Conservation (phyloP, 371 early-diverging fungal species). For the Rhizopus microsporus region DNA sequence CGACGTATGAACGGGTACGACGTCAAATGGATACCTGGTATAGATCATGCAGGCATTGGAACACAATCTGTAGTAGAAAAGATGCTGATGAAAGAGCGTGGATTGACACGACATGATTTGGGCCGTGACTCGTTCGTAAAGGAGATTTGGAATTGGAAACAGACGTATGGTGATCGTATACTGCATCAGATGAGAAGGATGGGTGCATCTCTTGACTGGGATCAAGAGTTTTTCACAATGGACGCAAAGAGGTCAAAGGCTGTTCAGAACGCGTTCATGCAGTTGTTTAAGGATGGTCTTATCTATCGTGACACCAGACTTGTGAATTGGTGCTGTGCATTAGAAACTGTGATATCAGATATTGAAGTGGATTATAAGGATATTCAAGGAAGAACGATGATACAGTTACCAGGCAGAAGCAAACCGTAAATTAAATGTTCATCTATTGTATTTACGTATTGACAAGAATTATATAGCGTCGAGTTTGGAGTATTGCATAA, state of each 20-base stretch:
- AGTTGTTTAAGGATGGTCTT: slow-evolving; percentile 82
- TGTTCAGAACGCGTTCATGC: slow-evolving; percentile 89
- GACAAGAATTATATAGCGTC: slow-evolving; percentile 52
- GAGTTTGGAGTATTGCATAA: slow-evolving; percentile 79
- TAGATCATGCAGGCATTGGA: slow-evolving; percentile 98
- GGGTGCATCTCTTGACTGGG: slow-evolving; percentile 89
- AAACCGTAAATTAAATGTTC: slow-evolving; percentile 33
- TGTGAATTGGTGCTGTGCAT: slow-evolving; percentile 94
- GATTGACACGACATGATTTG: slow-evolving; percentile 59
- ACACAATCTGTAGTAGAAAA: slow-evolving; percentile 97
- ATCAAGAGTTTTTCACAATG: slow-evolving; percentile 88
- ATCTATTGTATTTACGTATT: not conserved
- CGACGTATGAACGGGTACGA: slow-evolving; percentile 85
- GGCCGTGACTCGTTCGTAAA: slow-evolving; percentile 86
- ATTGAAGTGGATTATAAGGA: slow-evolving; percentile 87
- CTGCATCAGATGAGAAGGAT: slow-evolving; percentile 67
- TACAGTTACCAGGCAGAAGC: slow-evolving; percentile 71
- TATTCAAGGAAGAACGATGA: slow-evolving; percentile 58
- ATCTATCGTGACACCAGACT: slow-evolving; percentile 91
- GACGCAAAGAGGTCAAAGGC: slow-evolving; percentile 75
- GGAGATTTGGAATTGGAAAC: slow-evolving; percentile 89
- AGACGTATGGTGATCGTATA: slow-evolving; percentile 62
- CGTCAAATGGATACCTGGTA: slow-evolving; percentile 92
- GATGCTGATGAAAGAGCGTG: slow-evolving; percentile 69
- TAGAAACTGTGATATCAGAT: slow-evolving; percentile 95